Percentiles rank a stretch among this genome's conserved stretches.
Evolutionary conservation across 805 yeast genomes (phyloP).

Genomic region (Yamadazyma insecticola): DNA sequence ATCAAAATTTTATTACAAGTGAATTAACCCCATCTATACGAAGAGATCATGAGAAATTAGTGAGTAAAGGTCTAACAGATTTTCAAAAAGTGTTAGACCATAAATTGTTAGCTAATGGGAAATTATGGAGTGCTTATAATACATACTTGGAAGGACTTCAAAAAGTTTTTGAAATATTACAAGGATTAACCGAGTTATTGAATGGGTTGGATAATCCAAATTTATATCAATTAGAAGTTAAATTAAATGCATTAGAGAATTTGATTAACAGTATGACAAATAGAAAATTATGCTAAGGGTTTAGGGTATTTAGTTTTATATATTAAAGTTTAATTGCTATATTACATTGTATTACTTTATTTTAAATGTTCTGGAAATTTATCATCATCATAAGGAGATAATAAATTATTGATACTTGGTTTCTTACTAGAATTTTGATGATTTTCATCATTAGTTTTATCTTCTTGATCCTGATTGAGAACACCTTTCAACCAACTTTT

Average conservation of each 20-base stretch:
- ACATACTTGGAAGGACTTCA: slow-evolving; percentile 7
- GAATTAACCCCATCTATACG: slow-evolving; percentile 26
- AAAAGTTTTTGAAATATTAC: slow-evolving; percentile 7
- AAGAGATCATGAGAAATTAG: slow-evolving; percentile 9
- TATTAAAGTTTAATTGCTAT: neutral
- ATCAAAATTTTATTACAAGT: slow-evolving; percentile 24
- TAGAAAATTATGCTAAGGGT: neutral
- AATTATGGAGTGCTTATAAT: slow-evolving; percentile 7
- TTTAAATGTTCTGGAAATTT: slow-evolving; percentile 6
- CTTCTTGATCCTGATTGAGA: slow-evolving; percentile 17
- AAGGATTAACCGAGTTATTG: slow-evolving; percentile 6
- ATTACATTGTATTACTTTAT: slow-evolving; percentile 1
- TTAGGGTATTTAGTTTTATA: no score
- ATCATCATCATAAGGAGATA: slow-evolving; percentile 21
- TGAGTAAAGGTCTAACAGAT: slow-evolving; percentile 1
- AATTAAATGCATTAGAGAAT: slow-evolving; percentile 9
- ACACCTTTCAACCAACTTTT: slow-evolving; percentile 26
- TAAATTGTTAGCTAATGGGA: slow-evolving; percentile 6
- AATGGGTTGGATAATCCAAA: slow-evolving; percentile 7
- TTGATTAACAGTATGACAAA: slow-evolving; percentile 3
- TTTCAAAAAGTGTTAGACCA: slow-evolving; percentile 4
- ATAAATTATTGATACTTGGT: slow-evolving; percentile 27
- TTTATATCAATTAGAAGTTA: slow-evolving; percentile 8
- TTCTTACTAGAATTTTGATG: slow-evolving; percentile 13
- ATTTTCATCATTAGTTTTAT: neutral